phyloP scores from a whole-genome alignment of 495 filamentous ascomycete genomes.

The Hyaloscypha hepaticicola region DNA sequence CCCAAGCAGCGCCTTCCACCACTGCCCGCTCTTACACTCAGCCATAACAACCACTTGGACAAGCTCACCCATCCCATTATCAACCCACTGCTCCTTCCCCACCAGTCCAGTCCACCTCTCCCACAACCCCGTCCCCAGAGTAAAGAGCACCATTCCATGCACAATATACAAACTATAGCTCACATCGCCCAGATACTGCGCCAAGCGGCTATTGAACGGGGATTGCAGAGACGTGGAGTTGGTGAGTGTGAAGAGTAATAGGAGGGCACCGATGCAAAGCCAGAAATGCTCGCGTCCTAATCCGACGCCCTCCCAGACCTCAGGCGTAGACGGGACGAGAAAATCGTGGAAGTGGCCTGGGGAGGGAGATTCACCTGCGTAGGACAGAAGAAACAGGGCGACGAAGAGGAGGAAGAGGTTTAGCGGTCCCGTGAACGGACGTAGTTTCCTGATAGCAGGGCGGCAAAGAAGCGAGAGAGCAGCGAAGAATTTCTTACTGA shows the following conservation, averaged over 20 bases:
- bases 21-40: not conserved
- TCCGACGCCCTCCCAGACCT: not conserved
- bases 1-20: conserved; percentile 34
- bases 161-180: conserved; percentile 57
- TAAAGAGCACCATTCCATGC: conserved; percentile 53
- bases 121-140: conserved; percentile 37
- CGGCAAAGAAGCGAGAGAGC: not conserved
- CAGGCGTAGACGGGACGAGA: conserved; percentile 9
- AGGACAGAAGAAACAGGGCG: conserved; percentile 38
- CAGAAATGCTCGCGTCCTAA: conserved; percentile 48
- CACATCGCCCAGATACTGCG: conserved; percentile 61
- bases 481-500: not conserved
- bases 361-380: conserved; percentile 30
- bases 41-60: conserved; percentile 11
- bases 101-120: conserved; percentile 14
- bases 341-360: conserved; percentile 24
- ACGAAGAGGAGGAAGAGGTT: not conserved
- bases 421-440: not conserved
- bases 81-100: conserved; percentile 7
- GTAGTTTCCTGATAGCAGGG: too few relatives aligned
- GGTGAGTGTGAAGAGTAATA: conserved; percentile 54
- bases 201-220: conserved; percentile 51
- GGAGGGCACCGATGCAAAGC: conserved; percentile 51
- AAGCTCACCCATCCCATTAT: conserved; percentile 9
- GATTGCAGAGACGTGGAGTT: conserved; percentile 48